Base-by-base conservation (phyloP, 1,139 yeast genomes). In the Geotrichum australiense region DNA sequence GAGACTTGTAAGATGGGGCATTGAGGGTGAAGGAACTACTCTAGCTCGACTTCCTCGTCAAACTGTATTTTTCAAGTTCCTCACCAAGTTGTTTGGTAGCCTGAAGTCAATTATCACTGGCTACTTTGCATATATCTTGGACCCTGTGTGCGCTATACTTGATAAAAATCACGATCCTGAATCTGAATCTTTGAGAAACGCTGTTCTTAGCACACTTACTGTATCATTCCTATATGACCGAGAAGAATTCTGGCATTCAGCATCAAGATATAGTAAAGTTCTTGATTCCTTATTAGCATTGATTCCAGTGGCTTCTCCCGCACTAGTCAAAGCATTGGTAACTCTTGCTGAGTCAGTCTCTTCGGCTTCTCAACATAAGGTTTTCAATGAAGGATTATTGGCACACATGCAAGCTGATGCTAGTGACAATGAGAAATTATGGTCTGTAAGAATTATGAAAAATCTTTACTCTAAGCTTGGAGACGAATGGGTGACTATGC, bases 241-340 rank as follows among this genome's bases (percentile, higher is more conserved):
- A 57, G 94, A 83, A 54, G 97, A 91, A 57, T 91, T 84, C 66
- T 91, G 98, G 97, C 81, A 84, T 45, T 78, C 87, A 41, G 82
- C 81, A 47, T 77, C 85, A 30, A 76, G 97, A 59, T 91, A 87
- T 58, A 94, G 83, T 37, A 65, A 76, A 47, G 72, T 87, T 29
- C 72, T 78, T 16, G 67, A 62, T 25, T 74, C 82, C 12, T 70
- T 93, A 46, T 66, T 84, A 47, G 65, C 65, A 16, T 96, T 87
- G 64, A 68, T 89, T 47, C 11, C 35, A 10, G 6, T 16, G 11
- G 25, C 35, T 5, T 31, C 35, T 31, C 57, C 66, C 6, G 74
- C 72, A 50, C 66, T 91, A 56, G 91, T 85, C 35, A 86, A 84
- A 65, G 73, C 94, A 1, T 70, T 91, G 44, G 76, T 89, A 11